A percentile compares a stretch with the other conserved stretches of the same genome.
phyloP scores from a whole-genome alignment of 2,329 filamentous ascomycete genomes.

The Cercospora citrullina region DNA sequence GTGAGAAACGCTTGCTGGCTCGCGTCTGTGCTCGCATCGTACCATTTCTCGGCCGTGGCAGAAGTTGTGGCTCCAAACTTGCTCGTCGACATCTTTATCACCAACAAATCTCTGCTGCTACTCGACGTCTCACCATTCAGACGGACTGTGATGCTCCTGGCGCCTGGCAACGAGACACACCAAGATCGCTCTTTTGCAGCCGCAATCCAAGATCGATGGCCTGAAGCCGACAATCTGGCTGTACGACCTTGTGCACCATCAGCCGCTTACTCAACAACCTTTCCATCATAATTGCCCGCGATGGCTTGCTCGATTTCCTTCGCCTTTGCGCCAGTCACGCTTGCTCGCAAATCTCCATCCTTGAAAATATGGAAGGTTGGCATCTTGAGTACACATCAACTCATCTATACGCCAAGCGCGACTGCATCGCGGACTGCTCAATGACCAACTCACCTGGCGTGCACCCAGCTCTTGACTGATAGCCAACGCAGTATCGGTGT shows the following conservation, averaged over 20 bases:
- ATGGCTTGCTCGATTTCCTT: slow-evolving; percentile 34
- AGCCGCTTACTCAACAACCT: slow-evolving; percentile 24
- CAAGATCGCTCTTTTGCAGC: background rate
- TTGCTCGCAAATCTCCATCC: slow-evolving; percentile 35
- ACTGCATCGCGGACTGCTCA: background rate
- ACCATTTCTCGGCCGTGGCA: background rate
- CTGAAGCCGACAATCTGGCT: background rate
- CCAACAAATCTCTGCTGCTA: background rate
- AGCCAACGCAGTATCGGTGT: slow-evolving; percentile 35
- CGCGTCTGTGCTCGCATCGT: slow-evolving; percentile 2
- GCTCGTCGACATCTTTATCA: background rate
- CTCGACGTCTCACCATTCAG: background rate
- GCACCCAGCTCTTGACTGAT: slow-evolving; percentile 38
- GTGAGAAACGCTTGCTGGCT: background rate
- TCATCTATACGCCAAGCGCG: background rate
- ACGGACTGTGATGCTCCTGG: background rate
- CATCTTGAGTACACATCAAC: slow-evolving; percentile 24
- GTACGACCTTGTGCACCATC: background rate
- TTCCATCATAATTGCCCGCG: slow-evolving; percentile 34
- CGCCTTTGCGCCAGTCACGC: slow-evolving; percentile 36
- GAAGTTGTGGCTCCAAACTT: background rate
- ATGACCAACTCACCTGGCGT: slow-evolving; percentile 14
- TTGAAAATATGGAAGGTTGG: slow-evolving; percentile 40
- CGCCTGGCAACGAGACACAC: background rate
- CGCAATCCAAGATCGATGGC: background rate